Base-by-base conservation (phyloP, 2,329 filamentous ascomycete species). In the Magnaporthiopsis incrustans region DNA sequence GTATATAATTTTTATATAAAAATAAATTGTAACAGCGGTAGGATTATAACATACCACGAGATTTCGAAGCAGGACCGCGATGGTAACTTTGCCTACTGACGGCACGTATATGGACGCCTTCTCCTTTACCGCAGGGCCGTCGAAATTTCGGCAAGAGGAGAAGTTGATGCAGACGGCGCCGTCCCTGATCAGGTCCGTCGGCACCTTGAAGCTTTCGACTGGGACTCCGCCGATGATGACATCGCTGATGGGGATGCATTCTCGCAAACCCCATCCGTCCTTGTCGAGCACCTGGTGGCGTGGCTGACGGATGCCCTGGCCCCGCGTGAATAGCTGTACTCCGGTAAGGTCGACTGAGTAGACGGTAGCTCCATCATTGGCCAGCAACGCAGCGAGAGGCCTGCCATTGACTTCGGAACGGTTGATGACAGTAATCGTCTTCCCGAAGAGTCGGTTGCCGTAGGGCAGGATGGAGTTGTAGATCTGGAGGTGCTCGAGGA, bases 101-200 rank as follows among this genome's bases (percentile, higher is more conserved):
- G 95, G 95, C 25, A 98, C 93, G 71, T 97, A 99, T 71, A 99
- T 96, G 6, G 92, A 92, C 2, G 95, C 95, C 80, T 93, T 96
- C 75, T 97, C 90, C 79, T 97, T 98, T 69, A 98, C 87, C 60
- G 90, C 90, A 0, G 89, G 87, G 1, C 83, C 83, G 66, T 89
- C 88, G 77, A 98, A 98, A 78, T 99, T 98, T 80, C 93, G 91
- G 77, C 90, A 92, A 62, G 91, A 97, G 10, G 92, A 96, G 76
- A 99, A 98, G 78, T 99, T 99, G 79, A 99, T 93, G 82, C 95
- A 99, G n/a, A 97, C 91, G 35, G 91, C 93, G 60, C 95, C 95
- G 64, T 97, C 91, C 60, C 92, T 86, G 71, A 99, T 82, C 67
- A 95, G 80, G 62, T 91, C 85, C 4, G 89, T 89, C 7, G 93